These are phyloP conservation scores for Colletotrichum graminicola DNA, from an alignment of 2,329 filamentous ascomycete genomes.

Conservation along the genomic window DNA sequence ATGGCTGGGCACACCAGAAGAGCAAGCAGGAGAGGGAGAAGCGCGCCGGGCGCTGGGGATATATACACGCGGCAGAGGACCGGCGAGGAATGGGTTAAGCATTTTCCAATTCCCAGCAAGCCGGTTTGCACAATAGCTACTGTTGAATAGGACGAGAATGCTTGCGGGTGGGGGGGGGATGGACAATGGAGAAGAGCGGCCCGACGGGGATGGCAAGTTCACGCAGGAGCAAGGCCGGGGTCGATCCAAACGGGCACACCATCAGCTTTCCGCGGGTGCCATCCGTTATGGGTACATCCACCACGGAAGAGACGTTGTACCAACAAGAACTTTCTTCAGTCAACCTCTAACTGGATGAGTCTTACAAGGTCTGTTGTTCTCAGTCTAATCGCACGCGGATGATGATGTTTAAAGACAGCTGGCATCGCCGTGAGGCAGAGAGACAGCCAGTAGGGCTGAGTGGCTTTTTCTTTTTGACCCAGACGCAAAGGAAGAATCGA, in stretches of 20 bases:
- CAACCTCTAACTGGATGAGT: slow-evolving; percentile 1
- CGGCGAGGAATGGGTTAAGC: slow-evolving; percentile 18
- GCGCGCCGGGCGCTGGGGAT: slow-evolving; percentile 29
- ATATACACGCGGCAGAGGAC: slow-evolving; percentile 38
- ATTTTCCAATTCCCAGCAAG: slow-evolving; percentile 16
- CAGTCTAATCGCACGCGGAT: neutral
- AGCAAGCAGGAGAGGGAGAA: slow-evolving; percentile 9
- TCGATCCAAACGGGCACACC: slow-evolving; percentile 37
- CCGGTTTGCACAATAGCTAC: slow-evolving; percentile 16
- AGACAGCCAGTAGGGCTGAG: slow-evolving; percentile 7
- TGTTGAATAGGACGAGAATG: slow-evolving; percentile 17
- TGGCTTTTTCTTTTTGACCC: neutral
- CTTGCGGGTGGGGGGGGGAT: neutral
- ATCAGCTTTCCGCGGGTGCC: slow-evolving; percentile 38
- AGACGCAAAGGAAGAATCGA: slow-evolving; percentile 1
- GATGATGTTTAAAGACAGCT: slow-evolving; percentile 3
- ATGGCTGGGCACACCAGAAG: slow-evolving; percentile 33
- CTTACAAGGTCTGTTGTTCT: neutral
- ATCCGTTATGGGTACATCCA: slow-evolving; percentile 40
- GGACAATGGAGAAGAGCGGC: slow-evolving; percentile 24
- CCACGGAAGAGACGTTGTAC: slow-evolving; percentile 40
- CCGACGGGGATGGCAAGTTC: slow-evolving; percentile 28
- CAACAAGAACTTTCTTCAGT: slow-evolving; percentile 37
- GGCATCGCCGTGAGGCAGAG: neutral
- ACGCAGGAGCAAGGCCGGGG: slow-evolving; percentile 33